Base-by-base conservation (phyloP, 371 early-diverging fungal genomes). In the Sporodiniella umbellata region DNA sequence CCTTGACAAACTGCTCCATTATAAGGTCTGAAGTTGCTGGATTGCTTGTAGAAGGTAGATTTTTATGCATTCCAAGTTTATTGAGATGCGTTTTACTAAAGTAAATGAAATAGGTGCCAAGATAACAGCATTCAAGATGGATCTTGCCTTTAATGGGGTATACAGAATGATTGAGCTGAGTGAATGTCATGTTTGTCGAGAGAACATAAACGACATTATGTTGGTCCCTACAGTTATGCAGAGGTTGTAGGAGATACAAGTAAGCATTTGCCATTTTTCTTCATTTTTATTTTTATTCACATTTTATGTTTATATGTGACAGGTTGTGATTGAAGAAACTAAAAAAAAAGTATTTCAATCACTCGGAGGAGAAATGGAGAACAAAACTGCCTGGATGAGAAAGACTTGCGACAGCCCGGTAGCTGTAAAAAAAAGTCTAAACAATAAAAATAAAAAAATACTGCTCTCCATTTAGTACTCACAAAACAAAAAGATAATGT, bases 21-120 rank as follows among this genome's bases (percentile, higher is more conserved):
- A 54, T 19, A 50, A 53, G 26, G 60, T 53, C 54, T 2, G 51
- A 42, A 22, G 48, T 59, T 4, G 51, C 46, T 49, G 60, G 45
- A 10, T 26, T 58, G 30, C 8, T 51, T n/a, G 22, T 48, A 2
- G 45, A 58, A 52, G 42, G 48, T 50, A 50, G 42, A 22, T 39
- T 39, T 39, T 39, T 39, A 21, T 18, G 6, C 17, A 39, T 39
- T 21, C 39, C 39, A 39, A 19, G 17, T 43, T 25, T 1, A 25
- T n/a, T n/a, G n/a, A n/a, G n/a, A n/a, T n/a, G n/a, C 26, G 26
- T 24, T 25, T 43, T 43, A 43, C 3, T 43, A 43, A 43, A 21
- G 7, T 18, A 12, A 25, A 43, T 43, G 26, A 43, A 43, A 43
- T 43, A 43, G 43, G 43, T 23, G 28, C 28, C 15, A 45, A 45